Percentiles rank a stretch among this genome's conserved stretches.
These are phyloP conservation scores for Mycothermus thermophilus DNA, from an alignment of 495 filamentous ascomycete genomes.

Conservation along the genomic window DNA sequence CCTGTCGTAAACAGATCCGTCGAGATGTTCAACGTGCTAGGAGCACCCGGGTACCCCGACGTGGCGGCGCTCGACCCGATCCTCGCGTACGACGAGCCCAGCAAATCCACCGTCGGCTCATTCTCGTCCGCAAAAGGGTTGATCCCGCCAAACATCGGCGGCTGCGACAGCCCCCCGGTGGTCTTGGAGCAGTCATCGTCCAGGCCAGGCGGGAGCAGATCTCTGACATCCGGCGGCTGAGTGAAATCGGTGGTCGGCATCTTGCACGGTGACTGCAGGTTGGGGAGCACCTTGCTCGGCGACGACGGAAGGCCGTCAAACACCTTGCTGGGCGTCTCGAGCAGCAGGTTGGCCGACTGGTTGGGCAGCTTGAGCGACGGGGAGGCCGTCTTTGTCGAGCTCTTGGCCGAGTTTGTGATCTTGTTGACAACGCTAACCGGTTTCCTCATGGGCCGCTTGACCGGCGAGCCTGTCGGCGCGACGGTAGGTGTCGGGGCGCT, in stretches of 20 bases:
- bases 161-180: no score
- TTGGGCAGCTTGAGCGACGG: conserved; percentile 28
- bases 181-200: no score
- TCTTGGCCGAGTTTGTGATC: conserved; percentile 44
- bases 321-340: conserved; percentile 41
- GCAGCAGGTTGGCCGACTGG: conserved; percentile 26
- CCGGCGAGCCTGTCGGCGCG: conserved; percentile 49
- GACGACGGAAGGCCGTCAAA: conserved; percentile 36
- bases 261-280: conserved; percentile 33
- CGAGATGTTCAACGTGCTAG: no score
- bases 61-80: no score
- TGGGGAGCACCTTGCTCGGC: conserved; percentile 43
- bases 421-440: conserved; percentile 52
- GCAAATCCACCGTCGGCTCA: no score
- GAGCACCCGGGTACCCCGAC: no score
- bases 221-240: no score
- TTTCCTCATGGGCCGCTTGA: conserved; percentile 58
- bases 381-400: conserved; percentile 30
- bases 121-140: no score
- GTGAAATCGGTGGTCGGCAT: conserved; percentile 26
- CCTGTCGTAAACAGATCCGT: no score
- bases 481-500: conserved; percentile 29
- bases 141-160: no score
- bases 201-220: no score
- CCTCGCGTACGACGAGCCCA: no score